Evolutionary conservation across 371 early-diverging fungal genomes (phyloP).

Genomic region (Mucor lusitanicus): DNA sequence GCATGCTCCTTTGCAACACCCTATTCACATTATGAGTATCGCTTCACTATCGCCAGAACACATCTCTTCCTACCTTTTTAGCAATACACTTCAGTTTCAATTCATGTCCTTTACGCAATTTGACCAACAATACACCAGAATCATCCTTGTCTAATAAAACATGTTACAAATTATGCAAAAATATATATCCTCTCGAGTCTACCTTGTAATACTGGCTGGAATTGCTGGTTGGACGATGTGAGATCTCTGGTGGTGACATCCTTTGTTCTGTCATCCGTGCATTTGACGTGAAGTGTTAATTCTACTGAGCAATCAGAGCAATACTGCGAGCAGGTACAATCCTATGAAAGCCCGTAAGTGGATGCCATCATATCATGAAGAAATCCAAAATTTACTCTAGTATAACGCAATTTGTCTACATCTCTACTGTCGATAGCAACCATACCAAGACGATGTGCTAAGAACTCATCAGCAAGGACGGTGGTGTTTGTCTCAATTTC

Average conservation of each 20-base stretch:
- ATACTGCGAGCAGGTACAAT: conserved; percentile 90
- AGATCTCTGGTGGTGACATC: conserved; percentile 87
- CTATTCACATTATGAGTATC: conserved; percentile 39
- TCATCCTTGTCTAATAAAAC: conserved; percentile 55
- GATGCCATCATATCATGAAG: background rate
- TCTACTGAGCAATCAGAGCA: conserved; percentile 93
- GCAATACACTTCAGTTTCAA: conserved; percentile 86
- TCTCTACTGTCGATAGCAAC: conserved; percentile 89
- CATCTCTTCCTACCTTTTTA: conserved; percentile 60
- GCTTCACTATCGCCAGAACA: background rate
- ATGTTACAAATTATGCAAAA: background rate
- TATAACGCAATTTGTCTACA: conserved; percentile 82
- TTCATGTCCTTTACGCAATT: conserved; percentile 93
- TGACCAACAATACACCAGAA: conserved; percentile 86
- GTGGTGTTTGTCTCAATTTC: conserved; percentile 95
- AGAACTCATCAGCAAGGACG: conserved; percentile 97
- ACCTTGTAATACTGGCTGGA: conserved; percentile 78
- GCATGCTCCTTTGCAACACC: conserved; percentile 98
- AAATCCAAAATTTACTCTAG: conserved; percentile 56
- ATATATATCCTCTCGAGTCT: background rate
- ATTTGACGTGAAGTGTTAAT: conserved; percentile 83
- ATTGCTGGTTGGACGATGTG: conserved; percentile 73
- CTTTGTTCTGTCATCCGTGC: conserved; percentile 73
- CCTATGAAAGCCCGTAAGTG: conserved; percentile 41
- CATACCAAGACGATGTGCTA: conserved; percentile 98